A percentile compares a stretch with the other conserved stretches of the same genome.
These are phyloP conservation scores for Solanum medicagineum DNA, from an alignment of 257 asterid species.

Conservation along the genomic window DNA sequence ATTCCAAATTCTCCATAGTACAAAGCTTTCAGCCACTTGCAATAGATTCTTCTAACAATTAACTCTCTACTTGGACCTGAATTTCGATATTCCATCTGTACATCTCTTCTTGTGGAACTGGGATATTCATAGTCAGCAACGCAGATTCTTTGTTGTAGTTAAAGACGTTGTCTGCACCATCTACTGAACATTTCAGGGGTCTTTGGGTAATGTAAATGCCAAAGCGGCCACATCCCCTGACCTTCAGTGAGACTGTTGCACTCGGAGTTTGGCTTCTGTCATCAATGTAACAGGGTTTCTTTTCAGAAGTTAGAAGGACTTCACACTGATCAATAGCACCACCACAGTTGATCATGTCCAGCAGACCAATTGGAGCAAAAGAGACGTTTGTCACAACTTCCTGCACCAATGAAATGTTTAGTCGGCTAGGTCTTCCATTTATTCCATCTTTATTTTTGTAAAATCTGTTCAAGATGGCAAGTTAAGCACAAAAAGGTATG, in stretches of 20 bases:
- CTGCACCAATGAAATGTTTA: slow-evolving; percentile 19
- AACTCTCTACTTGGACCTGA: slow-evolving; percentile 18
- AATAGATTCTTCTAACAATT: background rate
- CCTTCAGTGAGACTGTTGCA: slow-evolving; percentile 42
- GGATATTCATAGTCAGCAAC: slow-evolving; percentile 34
- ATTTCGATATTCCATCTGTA: slow-evolving; percentile 55
- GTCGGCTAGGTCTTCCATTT: background rate
- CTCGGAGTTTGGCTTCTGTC: slow-evolving; percentile 14
- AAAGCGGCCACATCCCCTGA: slow-evolving; percentile 76
- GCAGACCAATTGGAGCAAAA: slow-evolving; percentile 82
- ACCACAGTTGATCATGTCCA: slow-evolving; percentile 77
- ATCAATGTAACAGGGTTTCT: slow-evolving; percentile 12
- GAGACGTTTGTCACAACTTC: slow-evolving; percentile 27
- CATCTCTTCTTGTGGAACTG: slow-evolving; percentile 49
- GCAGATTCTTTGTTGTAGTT: slow-evolving; percentile 40
- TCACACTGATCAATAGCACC: slow-evolving; percentile 74
- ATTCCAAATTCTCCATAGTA: background rate
- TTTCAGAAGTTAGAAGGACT: slow-evolving; percentile 14
- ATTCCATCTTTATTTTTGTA: background rate
- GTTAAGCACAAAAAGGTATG: background rate
- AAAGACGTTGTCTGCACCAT: slow-evolving; percentile 27
- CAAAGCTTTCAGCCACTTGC: background rate
- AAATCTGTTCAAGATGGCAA: background rate
- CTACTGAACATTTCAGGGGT: slow-evolving; percentile 54
- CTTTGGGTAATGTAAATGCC: slow-evolving; percentile 58